phyloP scores from a whole-genome alignment of 2,329 filamentous ascomycete species.

The Pezicula carpinea region DNA sequence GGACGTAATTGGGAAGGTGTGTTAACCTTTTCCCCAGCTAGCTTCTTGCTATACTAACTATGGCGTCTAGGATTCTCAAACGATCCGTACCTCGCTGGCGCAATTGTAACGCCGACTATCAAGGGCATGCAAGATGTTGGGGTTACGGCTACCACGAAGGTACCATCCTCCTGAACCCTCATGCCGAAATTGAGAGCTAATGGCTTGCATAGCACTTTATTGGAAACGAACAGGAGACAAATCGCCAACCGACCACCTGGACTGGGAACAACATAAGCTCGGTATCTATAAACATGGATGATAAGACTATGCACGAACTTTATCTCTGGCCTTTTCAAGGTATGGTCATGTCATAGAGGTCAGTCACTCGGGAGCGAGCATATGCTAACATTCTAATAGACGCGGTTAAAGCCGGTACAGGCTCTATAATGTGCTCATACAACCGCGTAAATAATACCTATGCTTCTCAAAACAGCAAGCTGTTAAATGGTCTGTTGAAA shows the following conservation, averaged over 20 bases:
- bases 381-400: constrained; percentile 34
- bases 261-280: constrained; percentile 38
- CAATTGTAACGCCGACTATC: background rate
- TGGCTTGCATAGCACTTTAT: constrained; percentile 51
- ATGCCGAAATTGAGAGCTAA: background rate
- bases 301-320: constrained; percentile 66
- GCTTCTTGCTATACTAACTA: background rate
- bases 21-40: constrained; percentile 32
- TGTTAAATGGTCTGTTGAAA: constrained; percentile 75
- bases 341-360: background rate
- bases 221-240: constrained; percentile 67
- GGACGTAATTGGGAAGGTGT: constrained; percentile 62
- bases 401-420: constrained; percentile 68
- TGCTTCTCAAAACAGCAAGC: constrained; percentile 68
- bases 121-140: background rate
- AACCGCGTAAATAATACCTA: constrained; percentile 64
- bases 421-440: constrained; percentile 76
- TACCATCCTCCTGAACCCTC: background rate
- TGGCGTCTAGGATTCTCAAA: constrained; percentile 22
- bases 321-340: constrained; percentile 77
- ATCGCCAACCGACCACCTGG: constrained; percentile 16
- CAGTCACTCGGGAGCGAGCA: too few species aligned
- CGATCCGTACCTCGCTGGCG: constrained; percentile 66
- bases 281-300: constrained; percentile 72
- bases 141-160: background rate